Conservation (phyloP, 768 basidiomycete genomes). For the Mycena belliarum region DNA sequence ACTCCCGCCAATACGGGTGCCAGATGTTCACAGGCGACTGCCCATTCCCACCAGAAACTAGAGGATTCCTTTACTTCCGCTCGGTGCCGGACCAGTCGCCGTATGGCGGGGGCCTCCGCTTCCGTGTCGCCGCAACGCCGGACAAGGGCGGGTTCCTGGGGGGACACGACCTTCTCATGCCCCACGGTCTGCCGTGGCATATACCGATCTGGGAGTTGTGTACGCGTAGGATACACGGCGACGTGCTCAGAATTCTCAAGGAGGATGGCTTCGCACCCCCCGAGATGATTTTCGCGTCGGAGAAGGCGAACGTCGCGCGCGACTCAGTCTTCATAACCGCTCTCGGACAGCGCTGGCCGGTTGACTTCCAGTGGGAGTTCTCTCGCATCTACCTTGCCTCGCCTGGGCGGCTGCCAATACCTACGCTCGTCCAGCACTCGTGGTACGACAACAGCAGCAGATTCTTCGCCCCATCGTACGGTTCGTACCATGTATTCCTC, state of each 20-base stretch:
- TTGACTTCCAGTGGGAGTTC: slow-evolving; percentile 4
- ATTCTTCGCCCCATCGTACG: not conserved
- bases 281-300: not conserved
- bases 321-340: slow-evolving; percentile 14
- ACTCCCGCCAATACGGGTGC: slow-evolving; percentile 3
- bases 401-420: not conserved
- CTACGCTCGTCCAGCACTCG: slow-evolving; percentile 4
- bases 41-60: not conserved
- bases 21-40: not conserved
- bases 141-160: not conserved
- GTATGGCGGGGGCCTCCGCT: not conserved
- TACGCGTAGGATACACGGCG: not conserved
- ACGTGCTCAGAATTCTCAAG: not conserved
- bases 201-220: slow-evolving; percentile 9
- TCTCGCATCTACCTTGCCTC: slow-evolving; percentile 6
- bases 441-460: not conserved
- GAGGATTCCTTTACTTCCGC: slow-evolving; percentile 16
- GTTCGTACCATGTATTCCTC: not conserved
- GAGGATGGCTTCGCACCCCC: slow-evolving; percentile 16
- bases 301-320: not conserved
- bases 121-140: slow-evolving; percentile 1
- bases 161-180: slow-evolving; percentile 18
- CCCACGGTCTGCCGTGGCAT: slow-evolving; percentile 16
- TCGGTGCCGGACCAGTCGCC: slow-evolving; percentile 3
- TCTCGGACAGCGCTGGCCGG: slow-evolving; percentile 9